These are phyloP conservation scores for Trichocladium antarcticum DNA, from an alignment of 495 filamentous ascomycete genomes.

Conservation along the genomic window DNA sequence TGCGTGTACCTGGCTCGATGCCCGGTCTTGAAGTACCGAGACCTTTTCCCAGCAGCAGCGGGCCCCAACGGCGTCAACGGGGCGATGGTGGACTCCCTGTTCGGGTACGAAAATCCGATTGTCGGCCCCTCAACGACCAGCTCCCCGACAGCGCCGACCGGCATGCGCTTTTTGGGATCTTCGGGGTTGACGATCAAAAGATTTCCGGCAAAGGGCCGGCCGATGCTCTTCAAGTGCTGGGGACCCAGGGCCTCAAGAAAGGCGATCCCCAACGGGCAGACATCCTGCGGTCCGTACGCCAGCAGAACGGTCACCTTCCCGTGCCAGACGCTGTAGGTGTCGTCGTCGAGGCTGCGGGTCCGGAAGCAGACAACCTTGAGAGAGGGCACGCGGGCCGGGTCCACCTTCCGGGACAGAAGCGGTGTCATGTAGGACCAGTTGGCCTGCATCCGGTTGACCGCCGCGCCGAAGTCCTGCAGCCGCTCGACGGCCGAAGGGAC, in stretches of 20 bases:
- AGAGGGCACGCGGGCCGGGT: conserved; percentile 27
- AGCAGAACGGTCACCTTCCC: conserved; percentile 35
- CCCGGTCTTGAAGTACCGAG: conserved; percentile 33
- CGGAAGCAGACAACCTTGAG: conserved; percentile 38
- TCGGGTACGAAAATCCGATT: conserved; percentile 27
- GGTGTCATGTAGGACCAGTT: conserved; percentile 42
- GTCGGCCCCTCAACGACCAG: conserved; percentile 39
- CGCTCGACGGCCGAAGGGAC: conserved; percentile 36
- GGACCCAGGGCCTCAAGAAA: conserved; percentile 31
- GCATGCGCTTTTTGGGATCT: conserved; percentile 37
- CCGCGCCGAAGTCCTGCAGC: conserved; percentile 27
- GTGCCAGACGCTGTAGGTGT: conserved; percentile 34
- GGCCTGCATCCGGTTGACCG: conserved; percentile 37
- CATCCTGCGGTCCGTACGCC: conserved; percentile 37
- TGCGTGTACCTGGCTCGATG: conserved; percentile 36
- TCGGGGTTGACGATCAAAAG: conserved; percentile 40
- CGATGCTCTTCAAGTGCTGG: conserved; percentile 30
- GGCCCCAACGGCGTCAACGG: conserved; percentile 19
- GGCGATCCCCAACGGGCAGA: conserved; percentile 36
- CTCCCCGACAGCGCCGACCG: conserved; percentile 38
- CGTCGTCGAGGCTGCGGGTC: conserved; percentile 32
- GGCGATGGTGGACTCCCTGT: conserved; percentile 21
- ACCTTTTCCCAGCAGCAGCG: conserved; percentile 2
- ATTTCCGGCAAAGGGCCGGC: conserved; percentile 33
- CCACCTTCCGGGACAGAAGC: conserved; percentile 33